Evolutionary conservation across 768 basidiomycete species (phyloP), one percentile per base, ranked within the genome.

Genomic region (Suillus cothurnatus): DNA sequence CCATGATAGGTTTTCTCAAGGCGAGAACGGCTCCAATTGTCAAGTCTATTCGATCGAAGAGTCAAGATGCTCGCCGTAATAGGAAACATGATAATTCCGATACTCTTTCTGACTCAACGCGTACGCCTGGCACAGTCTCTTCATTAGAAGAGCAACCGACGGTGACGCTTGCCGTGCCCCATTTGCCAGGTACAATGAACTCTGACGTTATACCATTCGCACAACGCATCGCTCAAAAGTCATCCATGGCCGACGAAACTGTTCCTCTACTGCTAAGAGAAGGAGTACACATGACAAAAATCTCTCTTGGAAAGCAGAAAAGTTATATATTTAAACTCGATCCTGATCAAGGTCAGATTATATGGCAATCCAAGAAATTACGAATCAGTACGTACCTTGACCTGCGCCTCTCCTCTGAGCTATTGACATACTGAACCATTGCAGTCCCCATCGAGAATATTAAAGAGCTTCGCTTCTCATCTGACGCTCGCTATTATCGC

Each of bases 361-460:
- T 89, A 19, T 95, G 90, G 86, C 84, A 88, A 69, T 91, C 91
- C 15, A 89, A 89, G 75, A 87, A 86, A 71, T 78, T 84, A 53
- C 84, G 88, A 36, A 85, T 89, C 63, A 86, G 88, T 89, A 69
- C 58, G 87, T 85, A 52, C 32, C 47, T 26, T 47, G 53, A 32
- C 31, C 19, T 57, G 60, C 47, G 34, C 21, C 62, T 15, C 32
- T 62, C 62, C 21, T 63, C 39, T 17, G 31, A 26, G 31, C 19
- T 50, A 21, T 31, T 36, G 52, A 26, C 23, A 7, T 45, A 11
- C 14, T 49, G 38, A 41, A 34, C 11, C 15, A 19, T 61, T 31
- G 23, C 66, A 96, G 95, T 97, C 53, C 86, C 90, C 1, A 89
- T 97, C 71, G 93, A 93, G 73, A 84, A 86, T 69, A 92, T 97